These are phyloP conservation scores for Phialocephala subalpina DNA, from an alignment of 2,329 filamentous ascomycete species.

Conservation along the genomic window DNA sequence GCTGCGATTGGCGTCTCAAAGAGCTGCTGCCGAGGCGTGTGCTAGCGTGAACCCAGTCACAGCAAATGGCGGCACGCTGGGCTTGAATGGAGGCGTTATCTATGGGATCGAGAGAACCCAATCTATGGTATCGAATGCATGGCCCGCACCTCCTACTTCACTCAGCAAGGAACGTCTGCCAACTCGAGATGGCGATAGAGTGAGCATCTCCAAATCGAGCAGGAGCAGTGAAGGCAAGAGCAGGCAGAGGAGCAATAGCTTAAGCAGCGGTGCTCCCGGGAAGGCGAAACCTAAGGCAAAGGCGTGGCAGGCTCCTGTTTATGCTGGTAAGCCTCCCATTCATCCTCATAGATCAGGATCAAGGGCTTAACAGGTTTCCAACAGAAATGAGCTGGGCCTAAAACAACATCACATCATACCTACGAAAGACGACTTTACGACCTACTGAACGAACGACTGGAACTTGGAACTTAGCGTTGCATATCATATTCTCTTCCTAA, in stretches of 20 bases:
- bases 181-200: constrained; percentile 26
- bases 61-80: constrained; percentile 23
- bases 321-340: constrained; percentile 44
- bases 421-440: neutral
- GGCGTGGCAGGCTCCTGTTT: constrained; percentile 51
- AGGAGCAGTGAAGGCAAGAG: constrained; percentile 43
- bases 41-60: constrained; percentile 34
- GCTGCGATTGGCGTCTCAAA: constrained; percentile 40
- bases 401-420: neutral
- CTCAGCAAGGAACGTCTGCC: constrained; percentile 9
- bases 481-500: neutral
- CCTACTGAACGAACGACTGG: neutral
- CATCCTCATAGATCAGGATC: neutral
- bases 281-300: constrained; percentile 47
- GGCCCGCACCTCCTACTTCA: constrained; percentile 12
- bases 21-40: constrained; percentile 42
- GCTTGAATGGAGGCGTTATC: constrained; percentile 33
- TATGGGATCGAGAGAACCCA: constrained; percentile 36
- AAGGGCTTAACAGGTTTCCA: neutral
- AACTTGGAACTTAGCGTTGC: neutral
- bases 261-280: constrained; percentile 28
- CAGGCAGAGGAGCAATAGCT: constrained; percentile 39
- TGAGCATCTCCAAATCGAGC: constrained; percentile 37
- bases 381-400: constrained; percentile 8
- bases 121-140: constrained; percentile 20